Evolutionary conservation across 352 stramenopile species (phyloP).

Genomic region (Pythium insidiosum): DNA sequence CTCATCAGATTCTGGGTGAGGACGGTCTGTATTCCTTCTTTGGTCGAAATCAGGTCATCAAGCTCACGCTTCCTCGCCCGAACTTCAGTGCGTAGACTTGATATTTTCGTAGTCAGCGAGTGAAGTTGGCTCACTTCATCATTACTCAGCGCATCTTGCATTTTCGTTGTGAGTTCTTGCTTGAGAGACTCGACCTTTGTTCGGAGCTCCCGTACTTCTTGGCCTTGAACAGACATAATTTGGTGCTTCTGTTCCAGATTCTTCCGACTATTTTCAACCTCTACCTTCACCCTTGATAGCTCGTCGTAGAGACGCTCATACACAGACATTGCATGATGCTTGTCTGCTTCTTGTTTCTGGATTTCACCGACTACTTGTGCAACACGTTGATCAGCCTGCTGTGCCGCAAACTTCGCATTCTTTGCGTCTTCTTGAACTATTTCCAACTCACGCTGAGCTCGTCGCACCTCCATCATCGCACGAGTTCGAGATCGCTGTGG

Average conservation of each 20-base stretch:
- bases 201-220: conserved; percentile 53
- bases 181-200: conserved; percentile 41
- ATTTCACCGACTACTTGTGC: conserved; percentile 75
- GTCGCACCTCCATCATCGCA: conserved; percentile 81
- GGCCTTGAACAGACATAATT: conserved; percentile 46
- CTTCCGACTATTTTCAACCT: conserved; percentile 59
- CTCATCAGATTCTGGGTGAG: conserved; percentile 91
- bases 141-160: conserved; percentile 62
- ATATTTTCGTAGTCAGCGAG: conserved; percentile 55
- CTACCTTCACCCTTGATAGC: conserved; percentile 59
- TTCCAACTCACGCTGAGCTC: conserved; percentile 67
- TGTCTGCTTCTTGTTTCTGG: conserved; percentile 76
- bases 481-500: conserved; percentile 58
- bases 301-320: conserved; percentile 79
- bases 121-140: conserved; percentile 47
- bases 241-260: conserved; percentile 46
- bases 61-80: conserved; percentile 71
- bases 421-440: conserved; percentile 62
- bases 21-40: conserved; percentile 85
- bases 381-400: conserved; percentile 88
- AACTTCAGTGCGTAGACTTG: conserved; percentile 80
- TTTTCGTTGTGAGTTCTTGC: conserved; percentile 56
- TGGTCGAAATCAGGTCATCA: conserved; percentile 85
- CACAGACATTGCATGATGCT: conserved; percentile 59
- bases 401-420: conserved; percentile 81